These are phyloP conservation scores for Melampsora larici-populina DNA, from an alignment of 1,284 basidiomycete species.

Conservation along the genomic window DNA sequence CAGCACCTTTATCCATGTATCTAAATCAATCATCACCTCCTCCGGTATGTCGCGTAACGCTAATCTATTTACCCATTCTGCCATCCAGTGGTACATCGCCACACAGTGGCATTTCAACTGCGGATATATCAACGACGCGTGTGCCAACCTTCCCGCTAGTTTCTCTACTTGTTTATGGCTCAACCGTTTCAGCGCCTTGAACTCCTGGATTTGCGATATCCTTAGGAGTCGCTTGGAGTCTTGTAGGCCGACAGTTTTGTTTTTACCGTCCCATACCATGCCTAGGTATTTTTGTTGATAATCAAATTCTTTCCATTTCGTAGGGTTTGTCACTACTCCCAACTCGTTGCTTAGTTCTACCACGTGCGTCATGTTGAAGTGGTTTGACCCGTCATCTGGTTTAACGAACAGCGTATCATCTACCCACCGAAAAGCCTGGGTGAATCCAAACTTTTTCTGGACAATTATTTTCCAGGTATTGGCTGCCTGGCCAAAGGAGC, in stretches of 20 bases:
- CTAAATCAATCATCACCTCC: no score
- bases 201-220: no score
- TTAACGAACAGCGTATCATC: background rate
- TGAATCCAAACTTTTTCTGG: background rate
- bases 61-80: no score
- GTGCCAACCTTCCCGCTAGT: background rate
- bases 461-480: slow-evolving; percentile 8
- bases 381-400: background rate
- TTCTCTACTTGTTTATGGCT: no score
- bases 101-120: background rate
- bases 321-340: background rate
- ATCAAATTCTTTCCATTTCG: background rate
- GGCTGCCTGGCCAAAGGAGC: background rate
- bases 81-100: background rate
- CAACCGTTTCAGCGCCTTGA: no score
- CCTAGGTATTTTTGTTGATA: background rate
- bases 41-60: no score
- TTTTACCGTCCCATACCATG: no score
- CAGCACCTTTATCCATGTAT: no score
- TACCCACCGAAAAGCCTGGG: slow-evolving; percentile 2
- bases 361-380: background rate
- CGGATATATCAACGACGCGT: background rate
- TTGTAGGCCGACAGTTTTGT: no score
- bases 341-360: background rate
- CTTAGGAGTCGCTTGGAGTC: no score